A percentile compares a stretch with the other conserved stretches of the same genome.
Conservation (phyloP, 768 basidiomycete species). For the Lentinula sp. region DNA sequence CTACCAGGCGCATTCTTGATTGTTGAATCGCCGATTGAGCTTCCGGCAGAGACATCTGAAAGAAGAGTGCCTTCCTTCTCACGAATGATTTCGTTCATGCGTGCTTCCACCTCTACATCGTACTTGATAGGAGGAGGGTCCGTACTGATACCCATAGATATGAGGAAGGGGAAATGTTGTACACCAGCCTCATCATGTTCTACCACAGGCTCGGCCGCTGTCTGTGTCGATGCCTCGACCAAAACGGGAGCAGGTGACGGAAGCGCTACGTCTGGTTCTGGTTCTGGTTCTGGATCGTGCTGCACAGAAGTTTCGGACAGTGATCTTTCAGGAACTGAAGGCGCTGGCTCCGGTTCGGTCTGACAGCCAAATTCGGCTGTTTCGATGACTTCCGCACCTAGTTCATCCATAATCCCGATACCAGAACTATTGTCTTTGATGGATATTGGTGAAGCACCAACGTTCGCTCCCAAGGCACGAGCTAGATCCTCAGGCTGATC, state of each 20-base stretch:
- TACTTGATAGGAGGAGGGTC: slow-evolving; percentile 28
- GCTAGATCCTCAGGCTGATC: slow-evolving; percentile 70
- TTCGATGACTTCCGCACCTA: slow-evolving; percentile 23
- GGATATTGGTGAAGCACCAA: slow-evolving; percentile 37
- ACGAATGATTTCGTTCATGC: neutral
- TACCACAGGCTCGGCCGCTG: slow-evolving; percentile 33
- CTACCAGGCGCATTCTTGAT: slow-evolving; percentile 24
- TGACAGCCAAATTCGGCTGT: slow-evolving; percentile 62
- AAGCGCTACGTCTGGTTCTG: slow-evolving; percentile 5
- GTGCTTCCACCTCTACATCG: slow-evolving; percentile 5
- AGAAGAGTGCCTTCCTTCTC: slow-evolving; percentile 34
- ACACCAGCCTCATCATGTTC: slow-evolving; percentile 41
- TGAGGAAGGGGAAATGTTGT: slow-evolving; percentile 33
- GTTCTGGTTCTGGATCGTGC: slow-evolving; percentile 19
- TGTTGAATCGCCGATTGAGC: slow-evolving; percentile 31
- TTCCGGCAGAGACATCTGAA: slow-evolving; percentile 33
- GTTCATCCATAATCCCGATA: slow-evolving; percentile 26
- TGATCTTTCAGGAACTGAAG: slow-evolving; percentile 11
- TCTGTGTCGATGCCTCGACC: slow-evolving; percentile 40
- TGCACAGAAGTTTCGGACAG: slow-evolving; percentile 24
- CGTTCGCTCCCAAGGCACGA: slow-evolving; percentile 43
- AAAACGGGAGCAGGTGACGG: slow-evolving; percentile 15
- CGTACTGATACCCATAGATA: slow-evolving; percentile 23
- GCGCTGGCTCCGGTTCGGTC: slow-evolving; percentile 41
- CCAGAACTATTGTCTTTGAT: slow-evolving; percentile 28